Evolutionary conservation across 495 filamentous ascomycete species (phyloP).

Genomic region (Hypoxylon trugodes): DNA sequence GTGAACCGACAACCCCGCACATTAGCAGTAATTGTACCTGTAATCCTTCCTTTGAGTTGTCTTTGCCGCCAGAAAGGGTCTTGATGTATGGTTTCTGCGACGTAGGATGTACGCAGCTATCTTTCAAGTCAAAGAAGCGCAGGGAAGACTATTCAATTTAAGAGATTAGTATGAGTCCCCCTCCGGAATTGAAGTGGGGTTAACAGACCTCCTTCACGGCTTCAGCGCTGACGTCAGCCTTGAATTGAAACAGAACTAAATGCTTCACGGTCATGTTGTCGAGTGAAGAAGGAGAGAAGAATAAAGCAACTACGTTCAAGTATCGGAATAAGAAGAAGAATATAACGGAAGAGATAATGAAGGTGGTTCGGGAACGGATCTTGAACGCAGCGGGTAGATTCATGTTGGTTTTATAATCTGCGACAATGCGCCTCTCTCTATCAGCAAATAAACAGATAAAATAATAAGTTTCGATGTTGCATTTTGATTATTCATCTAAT

Average conservation of each 20-base stretch:
- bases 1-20: not conserved
- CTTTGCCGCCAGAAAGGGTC: conserved; percentile 64
- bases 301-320: too few relatives aligned
- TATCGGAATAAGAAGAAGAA: too few relatives aligned
- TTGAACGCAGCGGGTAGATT: too few relatives aligned
- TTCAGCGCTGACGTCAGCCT: conserved; percentile 50
- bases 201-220: conserved; percentile 60
- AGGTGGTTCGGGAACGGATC: too few relatives aligned
- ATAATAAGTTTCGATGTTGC: too few relatives aligned
- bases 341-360: too few relatives aligned
- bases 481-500: too few relatives aligned
- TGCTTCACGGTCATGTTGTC: conserved; percentile 63
- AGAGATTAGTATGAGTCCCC: not conserved
- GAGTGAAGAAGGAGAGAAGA: not conserved
- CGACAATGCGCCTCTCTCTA: too few relatives aligned
- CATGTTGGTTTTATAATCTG: too few relatives aligned
- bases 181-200: not conserved
- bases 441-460: too few relatives aligned
- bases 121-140: conserved; percentile 47
- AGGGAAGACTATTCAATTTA: conserved; percentile 33
- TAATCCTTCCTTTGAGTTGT: conserved; percentile 71
- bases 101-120: conserved; percentile 58
- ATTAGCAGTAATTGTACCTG: conserved; percentile 57
- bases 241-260: conserved; percentile 70
- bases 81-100: conserved; percentile 66